Percentiles rank a stretch among this genome's conserved stretches.
phyloP scores from a whole-genome alignment of 1,139 yeast genomes.

The Debaryomyces sp. region DNA sequence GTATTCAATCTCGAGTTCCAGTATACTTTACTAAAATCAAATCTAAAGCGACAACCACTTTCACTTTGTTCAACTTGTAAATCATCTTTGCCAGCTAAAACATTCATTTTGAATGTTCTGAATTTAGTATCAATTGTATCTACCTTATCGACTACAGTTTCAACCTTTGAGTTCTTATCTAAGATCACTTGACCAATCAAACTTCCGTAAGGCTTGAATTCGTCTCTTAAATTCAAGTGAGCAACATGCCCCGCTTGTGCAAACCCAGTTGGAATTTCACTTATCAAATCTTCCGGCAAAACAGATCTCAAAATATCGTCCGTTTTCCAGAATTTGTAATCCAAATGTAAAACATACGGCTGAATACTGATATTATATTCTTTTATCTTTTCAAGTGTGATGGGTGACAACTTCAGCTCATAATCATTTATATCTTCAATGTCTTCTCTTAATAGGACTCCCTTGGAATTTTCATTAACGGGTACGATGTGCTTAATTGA shows the following conservation, averaged over 20 bases:
- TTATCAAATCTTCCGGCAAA: conserved; percentile 69
- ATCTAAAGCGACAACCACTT: conserved; percentile 80
- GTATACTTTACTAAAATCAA: conserved; percentile 91
- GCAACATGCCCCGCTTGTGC: conserved; percentile 97
- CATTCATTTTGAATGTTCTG: conserved; percentile 92
- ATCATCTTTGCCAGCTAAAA: conserved; percentile 79
- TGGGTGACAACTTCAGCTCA: conserved; percentile 38
- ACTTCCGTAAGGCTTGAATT: conserved; percentile 78
- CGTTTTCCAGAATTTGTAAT: conserved; percentile 81
- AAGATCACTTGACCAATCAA: conserved; percentile 88
- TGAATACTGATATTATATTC: conserved; percentile 49
- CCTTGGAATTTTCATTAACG: conserved; percentile 50
- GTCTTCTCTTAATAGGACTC: conserved; percentile 62
- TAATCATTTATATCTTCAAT: conserved; percentile 44
- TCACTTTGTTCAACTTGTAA: conserved; percentile 86
- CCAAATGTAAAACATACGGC: conserved; percentile 60
- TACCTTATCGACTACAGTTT: conserved; percentile 93
- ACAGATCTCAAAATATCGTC: conserved; percentile 82
- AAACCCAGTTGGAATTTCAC: conserved; percentile 86
- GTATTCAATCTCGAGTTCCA: conserved; percentile 97
- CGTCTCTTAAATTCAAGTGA: conserved; percentile 82
- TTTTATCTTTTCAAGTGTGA: conserved; percentile 47
- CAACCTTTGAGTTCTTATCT: conserved; percentile 78
- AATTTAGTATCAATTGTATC: conserved; percentile 85
- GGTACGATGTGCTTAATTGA: conserved; percentile 67